These are phyloP conservation scores for Pythium phragmiticola DNA, from an alignment of 352 stramenopile species.

Conservation along the genomic window DNA sequence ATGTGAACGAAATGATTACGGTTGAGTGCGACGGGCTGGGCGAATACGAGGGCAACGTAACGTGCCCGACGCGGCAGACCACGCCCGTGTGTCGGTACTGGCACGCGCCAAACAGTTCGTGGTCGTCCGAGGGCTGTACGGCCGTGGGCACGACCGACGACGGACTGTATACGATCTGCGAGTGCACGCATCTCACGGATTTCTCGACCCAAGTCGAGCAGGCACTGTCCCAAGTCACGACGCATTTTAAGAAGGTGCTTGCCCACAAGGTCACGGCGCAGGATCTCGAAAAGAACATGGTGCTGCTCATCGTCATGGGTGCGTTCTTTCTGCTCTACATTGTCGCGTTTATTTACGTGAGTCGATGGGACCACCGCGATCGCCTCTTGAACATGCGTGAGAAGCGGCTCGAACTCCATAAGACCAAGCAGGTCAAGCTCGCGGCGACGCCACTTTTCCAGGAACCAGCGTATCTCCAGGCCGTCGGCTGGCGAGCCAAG, in stretches of 20 bases:
- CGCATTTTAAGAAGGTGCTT: constrained; percentile 63
- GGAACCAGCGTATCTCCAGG: constrained; percentile 55
- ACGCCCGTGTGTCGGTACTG: constrained; percentile 61
- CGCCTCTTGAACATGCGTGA: constrained; percentile 35
- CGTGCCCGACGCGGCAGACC: constrained; percentile 41
- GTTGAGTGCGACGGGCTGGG: constrained; percentile 52
- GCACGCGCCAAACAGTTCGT: constrained; percentile 37
- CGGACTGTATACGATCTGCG: constrained; percentile 69
- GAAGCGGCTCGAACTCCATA: constrained; percentile 33
- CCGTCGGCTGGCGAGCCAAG: constrained; percentile 47
- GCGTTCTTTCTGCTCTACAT: constrained; percentile 57
- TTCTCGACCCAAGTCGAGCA: constrained; percentile 69
- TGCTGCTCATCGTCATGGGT: constrained; percentile 48
- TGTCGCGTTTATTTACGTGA: constrained; percentile 54
- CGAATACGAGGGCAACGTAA: constrained; percentile 44
- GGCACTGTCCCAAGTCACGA: constrained; percentile 48
- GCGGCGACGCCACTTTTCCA: constrained; percentile 49
- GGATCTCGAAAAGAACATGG: constrained; percentile 58
- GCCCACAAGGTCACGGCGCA: constrained; percentile 52
- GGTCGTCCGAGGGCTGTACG: constrained; percentile 60
- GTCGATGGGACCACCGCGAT: constrained; percentile 57
- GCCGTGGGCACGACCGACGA: constrained; percentile 54
- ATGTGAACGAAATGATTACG: constrained; percentile 34
- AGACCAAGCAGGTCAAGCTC: constrained; percentile 56
- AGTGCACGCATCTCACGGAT: constrained; percentile 73